phyloP scores from a whole-genome alignment of 1,139 yeast genomes.

The Casaregolazyma suthepensis region DNA sequence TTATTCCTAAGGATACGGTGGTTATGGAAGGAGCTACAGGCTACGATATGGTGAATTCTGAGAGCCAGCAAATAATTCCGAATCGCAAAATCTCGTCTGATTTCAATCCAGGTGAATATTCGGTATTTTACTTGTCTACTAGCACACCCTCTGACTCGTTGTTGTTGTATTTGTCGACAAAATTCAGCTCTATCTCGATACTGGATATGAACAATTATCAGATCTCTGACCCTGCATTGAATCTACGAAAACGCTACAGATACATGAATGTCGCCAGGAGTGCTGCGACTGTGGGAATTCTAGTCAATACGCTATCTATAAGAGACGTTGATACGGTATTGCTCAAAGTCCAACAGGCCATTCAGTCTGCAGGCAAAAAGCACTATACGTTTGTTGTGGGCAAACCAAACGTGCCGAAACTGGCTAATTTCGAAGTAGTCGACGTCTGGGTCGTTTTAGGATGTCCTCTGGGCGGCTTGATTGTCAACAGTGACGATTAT shows the following conservation, averaged over 20 bases:
- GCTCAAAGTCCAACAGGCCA: constrained; percentile 51
- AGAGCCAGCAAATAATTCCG: constrained; percentile 14
- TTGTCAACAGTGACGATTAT: constrained; percentile 72
- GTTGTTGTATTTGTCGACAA: constrained; percentile 65
- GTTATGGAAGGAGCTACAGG: neutral
- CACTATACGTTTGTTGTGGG: constrained; percentile 94
- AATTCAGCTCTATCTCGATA: constrained; percentile 47
- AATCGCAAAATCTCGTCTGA: constrained; percentile 19
- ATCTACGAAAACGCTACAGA: constrained; percentile 70
- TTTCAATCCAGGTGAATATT: constrained; percentile 33
- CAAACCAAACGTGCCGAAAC: constrained; percentile 94
- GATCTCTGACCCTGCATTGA: constrained; percentile 57
- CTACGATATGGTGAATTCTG: neutral
- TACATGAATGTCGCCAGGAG: constrained; percentile 84
- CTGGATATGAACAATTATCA: constrained; percentile 16
- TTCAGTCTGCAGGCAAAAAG: constrained; percentile 76
- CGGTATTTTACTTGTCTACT: constrained; percentile 53
- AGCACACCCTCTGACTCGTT: constrained; percentile 75
- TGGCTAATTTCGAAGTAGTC: constrained; percentile 87
- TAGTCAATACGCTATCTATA: constrained; percentile 82
- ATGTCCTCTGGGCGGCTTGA: constrained; percentile 90
- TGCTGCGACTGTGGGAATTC: constrained; percentile 85
- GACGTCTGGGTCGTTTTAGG: constrained; percentile 94
- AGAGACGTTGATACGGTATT: constrained; percentile 62
- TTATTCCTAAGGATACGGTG: constrained; percentile 8